Conservation (phyloP, 2,329 filamentous ascomycete genomes). For the Truncatella angustata region DNA sequence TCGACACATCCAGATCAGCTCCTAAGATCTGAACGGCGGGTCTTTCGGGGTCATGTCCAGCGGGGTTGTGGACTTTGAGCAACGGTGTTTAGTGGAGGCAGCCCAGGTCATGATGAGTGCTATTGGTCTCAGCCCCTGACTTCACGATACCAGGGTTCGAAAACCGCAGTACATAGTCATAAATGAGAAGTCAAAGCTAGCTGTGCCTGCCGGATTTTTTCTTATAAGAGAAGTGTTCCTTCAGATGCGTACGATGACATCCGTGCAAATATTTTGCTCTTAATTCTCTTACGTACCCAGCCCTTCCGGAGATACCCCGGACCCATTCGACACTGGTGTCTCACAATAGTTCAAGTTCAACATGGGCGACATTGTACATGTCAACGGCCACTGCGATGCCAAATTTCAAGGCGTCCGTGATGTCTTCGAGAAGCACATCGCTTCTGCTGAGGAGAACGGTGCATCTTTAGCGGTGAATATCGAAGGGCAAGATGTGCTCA, state of each 20-base stretch:
- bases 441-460: slow-evolving; percentile 38
- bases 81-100: background rate
- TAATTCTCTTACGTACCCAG: too few relatives aligned
- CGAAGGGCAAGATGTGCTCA: slow-evolving; percentile 34
- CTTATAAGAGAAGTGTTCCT: too few relatives aligned
- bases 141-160: background rate
- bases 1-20: background rate
- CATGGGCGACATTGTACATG: slow-evolving; percentile 16
- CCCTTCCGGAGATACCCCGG: background rate
- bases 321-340: background rate
- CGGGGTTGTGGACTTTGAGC: background rate
- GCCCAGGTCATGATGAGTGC: background rate
- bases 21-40: background rate
- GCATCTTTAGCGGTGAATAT: slow-evolving; percentile 38
- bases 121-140: background rate
- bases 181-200: background rate
- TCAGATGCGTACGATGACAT: too few relatives aligned
- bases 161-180: background rate
- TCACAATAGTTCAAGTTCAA: background rate
- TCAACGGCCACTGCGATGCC: slow-evolving; percentile 35
- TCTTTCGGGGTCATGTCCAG: background rate
- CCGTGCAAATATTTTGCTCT: too few relatives aligned
- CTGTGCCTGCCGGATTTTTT: too few relatives aligned
- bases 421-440: slow-evolving; percentile 31
- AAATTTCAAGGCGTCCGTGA: slow-evolving; percentile 34